Evolutionary conservation across 2,329 filamentous ascomycete genomes (phyloP), one percentile per base, ranked within the genome.

Genomic region (Cladophialophora psammophila): DNA sequence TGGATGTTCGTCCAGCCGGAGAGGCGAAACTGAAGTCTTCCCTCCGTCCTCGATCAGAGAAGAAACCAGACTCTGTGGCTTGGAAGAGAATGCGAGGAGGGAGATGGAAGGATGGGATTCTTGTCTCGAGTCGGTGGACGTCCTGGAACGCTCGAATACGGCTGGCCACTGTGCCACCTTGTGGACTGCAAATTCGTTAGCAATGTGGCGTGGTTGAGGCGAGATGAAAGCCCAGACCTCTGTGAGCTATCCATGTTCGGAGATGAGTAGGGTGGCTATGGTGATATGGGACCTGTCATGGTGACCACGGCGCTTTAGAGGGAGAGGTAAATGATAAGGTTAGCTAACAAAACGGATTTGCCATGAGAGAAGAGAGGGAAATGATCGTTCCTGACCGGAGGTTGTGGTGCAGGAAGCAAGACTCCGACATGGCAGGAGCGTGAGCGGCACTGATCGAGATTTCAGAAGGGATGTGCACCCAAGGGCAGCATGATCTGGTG

Each of bases 121-220:
- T 55, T 34, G 58, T 42, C 38, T 69, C 58, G 50, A 55, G 60
- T 20, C 54, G 58, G 58, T 63, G 65, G 15, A 54, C 62, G 38
- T 65, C 65, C 56, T 74, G 72, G 26, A 74, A 72, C 15, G 66
- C 70, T 60, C 68, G 71, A 42, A 73, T 66, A n/a, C 72, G 69
- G 36, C 65, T 67, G 42, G 72, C 68, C 10, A 73, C 72, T 35
- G 69, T 72, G 59, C 71, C 71, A 66, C 55, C 52, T 55, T 65
- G 70, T 45, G 62, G 60, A 55, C 66, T 71, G 42, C 31, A 8
- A 34, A 40, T 40, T 26, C 7, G 48, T 66, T 54, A 69, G 65
- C 54, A 54, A 20, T 32, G 32, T 32, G 50, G 48, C 32, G 18
- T 31, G 53, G 31, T 38, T 5, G 26, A 31, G 42, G 20, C 12